These are phyloP conservation scores for Thymus mandschuricus DNA, from an alignment of 257 asterid species.

Conservation along the genomic window DNA sequence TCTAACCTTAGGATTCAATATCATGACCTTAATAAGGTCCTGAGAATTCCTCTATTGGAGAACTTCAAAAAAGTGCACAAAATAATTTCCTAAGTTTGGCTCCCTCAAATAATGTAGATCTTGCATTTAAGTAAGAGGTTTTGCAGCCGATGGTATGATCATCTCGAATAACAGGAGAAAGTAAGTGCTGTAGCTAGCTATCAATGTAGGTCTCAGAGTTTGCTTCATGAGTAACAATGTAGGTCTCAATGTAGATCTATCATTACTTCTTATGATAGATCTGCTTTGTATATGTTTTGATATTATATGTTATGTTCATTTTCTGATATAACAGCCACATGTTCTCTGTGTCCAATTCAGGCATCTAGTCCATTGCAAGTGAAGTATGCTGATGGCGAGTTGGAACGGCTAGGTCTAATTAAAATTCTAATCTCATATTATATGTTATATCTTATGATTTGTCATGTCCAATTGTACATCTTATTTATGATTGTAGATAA, in stretches of 20 bases:
- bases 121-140: not conserved
- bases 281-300: constrained; percentile 22
- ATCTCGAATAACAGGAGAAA: constrained; percentile 14
- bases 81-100: not conserved
- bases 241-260: too few species aligned
- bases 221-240: constrained; percentile 14
- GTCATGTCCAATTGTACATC: constrained; percentile 20
- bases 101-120: not conserved
- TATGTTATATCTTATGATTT: constrained; percentile 23
- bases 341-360: constrained; percentile 59
- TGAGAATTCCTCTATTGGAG: not conserved
- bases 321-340: constrained; percentile 41
- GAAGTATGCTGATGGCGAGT: constrained; percentile 97
- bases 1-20: not conserved
- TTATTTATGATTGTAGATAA: not conserved
- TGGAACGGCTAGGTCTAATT: constrained; percentile 84
- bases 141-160: constrained; percentile 16
- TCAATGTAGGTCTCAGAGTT: constrained; percentile 20
- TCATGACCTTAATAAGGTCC: constrained; percentile 1
- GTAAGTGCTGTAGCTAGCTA: constrained; percentile 10
- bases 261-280: constrained; percentile 11
- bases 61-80: not conserved
- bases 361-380: constrained; percentile 98
- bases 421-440: constrained; percentile 24
- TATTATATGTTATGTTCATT: constrained; percentile 26